Conservation (phyloP, 108 stramenopile genomes). For the Stephanodiscus triporus region DNA sequence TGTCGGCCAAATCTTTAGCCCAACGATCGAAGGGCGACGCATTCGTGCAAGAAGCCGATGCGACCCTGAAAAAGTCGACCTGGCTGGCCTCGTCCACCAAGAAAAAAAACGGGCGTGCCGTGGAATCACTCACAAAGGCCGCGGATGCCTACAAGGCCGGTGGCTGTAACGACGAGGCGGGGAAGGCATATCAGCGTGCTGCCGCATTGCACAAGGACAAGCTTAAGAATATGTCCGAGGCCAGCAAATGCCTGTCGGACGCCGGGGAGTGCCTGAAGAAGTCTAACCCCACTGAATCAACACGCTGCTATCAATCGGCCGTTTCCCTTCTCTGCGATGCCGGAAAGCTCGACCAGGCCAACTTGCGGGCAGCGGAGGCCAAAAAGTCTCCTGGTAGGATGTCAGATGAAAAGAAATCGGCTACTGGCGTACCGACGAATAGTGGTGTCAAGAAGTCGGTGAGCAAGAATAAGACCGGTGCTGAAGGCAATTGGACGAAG, state of each 20-base stretch:
- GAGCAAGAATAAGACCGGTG: too few species aligned
- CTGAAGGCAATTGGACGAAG: too few species aligned
- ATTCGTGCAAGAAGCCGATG: conserved; percentile 71
- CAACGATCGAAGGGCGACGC: conserved; percentile 78
- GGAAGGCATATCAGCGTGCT: conserved; percentile 71
- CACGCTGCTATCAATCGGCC: conserved; percentile 73
- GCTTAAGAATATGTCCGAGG: conserved; percentile 70
- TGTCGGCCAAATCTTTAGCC: too few species aligned
- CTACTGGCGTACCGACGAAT: too few species aligned
- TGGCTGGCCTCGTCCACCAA: conserved; percentile 81
- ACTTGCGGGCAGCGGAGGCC: too few species aligned
- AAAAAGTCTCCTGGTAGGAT: too few species aligned
- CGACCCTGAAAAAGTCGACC: conserved; percentile 65
- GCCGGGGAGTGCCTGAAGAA: conserved; percentile 82
- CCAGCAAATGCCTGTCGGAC: conserved; percentile 74
- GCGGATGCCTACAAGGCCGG: conserved; percentile 95
- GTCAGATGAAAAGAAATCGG: too few species aligned
- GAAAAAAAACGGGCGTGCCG: conserved; percentile 91
- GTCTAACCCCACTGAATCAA: conserved; percentile 66
- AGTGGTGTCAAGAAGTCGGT: too few species aligned
- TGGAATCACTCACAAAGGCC: conserved; percentile 84
- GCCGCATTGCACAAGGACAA: conserved; percentile 75
- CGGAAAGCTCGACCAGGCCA: conserved; percentile 86
- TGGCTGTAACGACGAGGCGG: conserved; percentile 80
- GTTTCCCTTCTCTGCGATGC: conserved; percentile 81